These are phyloP conservation scores for Talaromyces sp. DNA, from an alignment of 2,329 filamentous ascomycete genomes.

Conservation along the genomic window DNA sequence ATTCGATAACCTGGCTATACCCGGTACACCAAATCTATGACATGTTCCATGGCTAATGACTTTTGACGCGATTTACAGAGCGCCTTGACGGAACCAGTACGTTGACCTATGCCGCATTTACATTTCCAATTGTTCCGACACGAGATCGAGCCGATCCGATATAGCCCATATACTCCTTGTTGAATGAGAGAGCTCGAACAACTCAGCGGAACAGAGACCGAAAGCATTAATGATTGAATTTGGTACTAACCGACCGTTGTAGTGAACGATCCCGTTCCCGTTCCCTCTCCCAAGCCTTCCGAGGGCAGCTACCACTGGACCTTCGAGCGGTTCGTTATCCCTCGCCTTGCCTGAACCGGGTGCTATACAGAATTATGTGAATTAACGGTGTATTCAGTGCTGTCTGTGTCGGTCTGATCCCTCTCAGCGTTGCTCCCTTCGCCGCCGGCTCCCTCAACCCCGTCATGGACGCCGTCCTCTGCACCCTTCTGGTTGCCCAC, in stretches of 20 bases:
- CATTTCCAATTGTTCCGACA: constrained; percentile 4
- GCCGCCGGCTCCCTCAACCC: constrained; percentile 91
- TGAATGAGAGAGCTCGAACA: neutral
- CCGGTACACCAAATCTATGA: too few species aligned
- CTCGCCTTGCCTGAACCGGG: neutral
- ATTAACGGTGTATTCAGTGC: constrained; percentile 54
- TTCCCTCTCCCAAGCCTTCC: constrained; percentile 71
- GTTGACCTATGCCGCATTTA: constrained; percentile 21
- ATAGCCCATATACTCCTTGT: neutral
- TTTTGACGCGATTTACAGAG: constrained; percentile 56
- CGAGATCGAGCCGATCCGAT: neutral
- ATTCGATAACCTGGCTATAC: neutral
- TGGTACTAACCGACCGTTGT: constrained; percentile 18
- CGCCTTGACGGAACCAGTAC: constrained; percentile 74
- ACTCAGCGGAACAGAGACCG: constrained; percentile 2
- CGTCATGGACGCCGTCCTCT: constrained; percentile 80
- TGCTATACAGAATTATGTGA: neutral
- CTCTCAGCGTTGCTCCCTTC: constrained; percentile 87
- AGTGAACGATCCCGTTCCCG: constrained; percentile 84
- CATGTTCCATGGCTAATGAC: constrained; percentile 45
- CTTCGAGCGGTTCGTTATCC: constrained; percentile 70
- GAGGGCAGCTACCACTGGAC: constrained; percentile 99
- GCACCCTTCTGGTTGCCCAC: constrained; percentile 82
- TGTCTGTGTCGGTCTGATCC: constrained; percentile 78
- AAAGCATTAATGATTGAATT: neutral